phyloP scores from a whole-genome alignment of 2,329 filamentous ascomycete genomes.

The Ilyonectria mors-panacis region DNA sequence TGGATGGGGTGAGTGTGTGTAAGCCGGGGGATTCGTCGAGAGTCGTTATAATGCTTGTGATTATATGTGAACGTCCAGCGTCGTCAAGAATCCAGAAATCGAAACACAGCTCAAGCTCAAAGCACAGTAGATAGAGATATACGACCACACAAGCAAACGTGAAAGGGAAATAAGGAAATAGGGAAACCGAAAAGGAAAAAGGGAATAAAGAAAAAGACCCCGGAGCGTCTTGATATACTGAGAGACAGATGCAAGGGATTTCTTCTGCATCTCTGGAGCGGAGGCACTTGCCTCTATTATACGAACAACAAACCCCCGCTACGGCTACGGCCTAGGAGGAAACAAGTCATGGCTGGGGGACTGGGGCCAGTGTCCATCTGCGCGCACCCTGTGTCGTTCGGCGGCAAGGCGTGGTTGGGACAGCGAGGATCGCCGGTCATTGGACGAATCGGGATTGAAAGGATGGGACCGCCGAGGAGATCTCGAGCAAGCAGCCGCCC shows the following conservation, averaged over 20 bases:
- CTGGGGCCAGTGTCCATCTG: neutral
- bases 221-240: constrained; percentile 38
- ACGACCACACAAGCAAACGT: constrained; percentile 35
- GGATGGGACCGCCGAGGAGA: constrained; percentile 6
- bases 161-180: constrained; percentile 42
- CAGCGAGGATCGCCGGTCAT: constrained; percentile 6
- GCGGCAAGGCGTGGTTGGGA: constrained; percentile 21
- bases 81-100: constrained; percentile 29
- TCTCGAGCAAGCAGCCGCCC: constrained; percentile 16
- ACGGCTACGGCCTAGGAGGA: constrained; percentile 1
- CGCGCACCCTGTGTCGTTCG: constrained; percentile 6
- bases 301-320: constrained; percentile 33
- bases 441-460: constrained; percentile 11
- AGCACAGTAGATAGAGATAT: constrained; percentile 1
- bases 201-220: constrained; percentile 35
- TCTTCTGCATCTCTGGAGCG: constrained; percentile 36
- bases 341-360: constrained; percentile 1
- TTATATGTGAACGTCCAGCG: constrained; percentile 32
- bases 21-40: constrained; percentile 1
- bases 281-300: constrained; percentile 46
- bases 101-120: constrained; percentile 25
- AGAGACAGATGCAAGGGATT: constrained; percentile 37
- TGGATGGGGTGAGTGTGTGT: constrained; percentile 10
- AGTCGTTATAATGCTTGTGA: constrained; percentile 27
- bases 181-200: constrained; percentile 42